These are phyloP conservation scores for Ceratocystis harringtonii DNA, from an alignment of 2,329 filamentous ascomycete genomes.

Conservation along the genomic window DNA sequence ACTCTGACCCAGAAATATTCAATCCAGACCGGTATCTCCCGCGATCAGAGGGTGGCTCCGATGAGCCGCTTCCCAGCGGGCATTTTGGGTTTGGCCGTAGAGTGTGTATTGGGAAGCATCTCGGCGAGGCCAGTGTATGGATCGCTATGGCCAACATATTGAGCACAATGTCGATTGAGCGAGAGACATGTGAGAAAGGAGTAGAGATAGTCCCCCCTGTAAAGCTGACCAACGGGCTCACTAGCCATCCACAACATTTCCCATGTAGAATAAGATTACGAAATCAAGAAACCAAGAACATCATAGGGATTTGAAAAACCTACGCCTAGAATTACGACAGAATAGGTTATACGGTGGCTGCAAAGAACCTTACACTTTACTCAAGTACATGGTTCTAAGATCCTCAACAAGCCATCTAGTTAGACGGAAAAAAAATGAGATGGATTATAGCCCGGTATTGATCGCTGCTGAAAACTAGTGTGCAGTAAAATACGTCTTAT, in stretches of 20 bases:
- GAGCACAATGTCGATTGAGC: conserved; percentile 22
- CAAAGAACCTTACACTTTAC: too few relatives aligned
- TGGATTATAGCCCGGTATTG: too few relatives aligned
- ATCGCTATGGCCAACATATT: conserved; percentile 29
- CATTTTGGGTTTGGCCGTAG: conserved; percentile 40
- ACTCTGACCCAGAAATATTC: conserved; percentile 30
- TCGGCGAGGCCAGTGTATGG: conserved; percentile 34
- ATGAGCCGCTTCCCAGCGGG: conserved; percentile 32
- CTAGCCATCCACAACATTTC: conserved; percentile 21
- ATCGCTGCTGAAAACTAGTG: too few relatives aligned
- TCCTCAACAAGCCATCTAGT: too few relatives aligned
- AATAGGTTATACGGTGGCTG: too few relatives aligned
- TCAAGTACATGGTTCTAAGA: too few relatives aligned
- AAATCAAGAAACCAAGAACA: background rate
- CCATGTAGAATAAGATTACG: conserved; percentile 20
- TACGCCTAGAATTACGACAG: too few relatives aligned
- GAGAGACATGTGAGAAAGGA: conserved; percentile 23
- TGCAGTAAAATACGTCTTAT: too few relatives aligned
- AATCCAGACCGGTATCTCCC: conserved; percentile 32
- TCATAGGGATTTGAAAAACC: background rate
- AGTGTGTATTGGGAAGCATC: conserved; percentile 34
- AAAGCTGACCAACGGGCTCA: conserved; percentile 21
- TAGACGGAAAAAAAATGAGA: too few relatives aligned
- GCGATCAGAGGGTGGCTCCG: conserved; percentile 25
- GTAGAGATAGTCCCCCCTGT: conserved; percentile 24